Evolutionary conservation across 257 asterid species (phyloP).

Genomic region (Mitragyna speciosa): DNA sequence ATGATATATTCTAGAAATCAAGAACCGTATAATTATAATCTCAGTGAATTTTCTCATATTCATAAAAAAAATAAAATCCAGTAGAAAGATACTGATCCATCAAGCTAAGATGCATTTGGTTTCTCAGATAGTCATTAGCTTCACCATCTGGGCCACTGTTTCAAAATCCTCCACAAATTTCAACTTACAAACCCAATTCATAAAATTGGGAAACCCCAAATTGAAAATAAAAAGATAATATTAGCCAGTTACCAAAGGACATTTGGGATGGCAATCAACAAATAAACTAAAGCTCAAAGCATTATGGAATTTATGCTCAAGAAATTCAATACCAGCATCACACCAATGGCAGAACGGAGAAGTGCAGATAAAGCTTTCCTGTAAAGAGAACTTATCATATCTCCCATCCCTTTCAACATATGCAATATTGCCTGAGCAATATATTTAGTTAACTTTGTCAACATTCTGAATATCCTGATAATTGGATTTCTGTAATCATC

Average conservation of each 20-base stretch:
- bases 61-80: background rate
- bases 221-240: background rate
- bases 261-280: background rate
- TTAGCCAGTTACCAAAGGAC: background rate
- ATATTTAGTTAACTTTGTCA: constrained; percentile 45
- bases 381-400: constrained; percentile 55
- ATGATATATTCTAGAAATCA: background rate
- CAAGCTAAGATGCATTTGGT: background rate
- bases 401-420: constrained; percentile 55
- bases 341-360: constrained; percentile 75
- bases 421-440: constrained; percentile 37
- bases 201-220: background rate
- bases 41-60: background rate
- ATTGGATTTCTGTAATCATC: constrained; percentile 32
- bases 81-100: background rate
- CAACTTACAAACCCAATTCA: background rate
- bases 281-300: background rate
- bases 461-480: constrained; percentile 31
- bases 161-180: background rate
- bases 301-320: background rate
- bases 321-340: constrained; percentile 55
- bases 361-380: constrained; percentile 62
- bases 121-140: background rate
- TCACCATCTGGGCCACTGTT: background rate
- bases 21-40: background rate